phyloP scores from a whole-genome alignment of 768 basidiomycete genomes.

The Dacryopinax spathularia region DNA sequence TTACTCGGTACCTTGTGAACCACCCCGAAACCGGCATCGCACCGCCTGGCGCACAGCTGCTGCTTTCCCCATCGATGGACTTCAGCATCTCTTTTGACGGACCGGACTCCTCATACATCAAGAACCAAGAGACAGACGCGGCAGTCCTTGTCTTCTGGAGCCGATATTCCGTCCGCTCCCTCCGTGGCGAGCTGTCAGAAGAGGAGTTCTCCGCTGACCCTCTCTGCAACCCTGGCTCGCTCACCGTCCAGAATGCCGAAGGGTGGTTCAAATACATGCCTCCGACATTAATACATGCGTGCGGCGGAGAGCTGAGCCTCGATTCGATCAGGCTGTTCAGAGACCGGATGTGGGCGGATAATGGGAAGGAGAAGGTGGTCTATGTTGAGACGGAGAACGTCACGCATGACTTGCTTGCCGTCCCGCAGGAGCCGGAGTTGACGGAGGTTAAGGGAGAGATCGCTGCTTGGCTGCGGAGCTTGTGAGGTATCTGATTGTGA shows the following conservation, averaged over 20 bases:
- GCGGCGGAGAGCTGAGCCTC: slow-evolving; percentile 20
- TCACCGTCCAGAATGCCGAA: neutral
- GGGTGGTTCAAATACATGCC: neutral
- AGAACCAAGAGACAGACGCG: neutral
- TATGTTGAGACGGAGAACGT: slow-evolving; percentile 15
- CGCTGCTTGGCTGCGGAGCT: neutral
- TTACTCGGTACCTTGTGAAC: neutral
- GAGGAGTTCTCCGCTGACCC: neutral
- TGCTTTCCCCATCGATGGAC: neutral
- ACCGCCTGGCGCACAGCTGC: neutral
- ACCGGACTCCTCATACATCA: neutral
- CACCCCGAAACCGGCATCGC: neutral
- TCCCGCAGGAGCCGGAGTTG: slow-evolving; percentile 14
- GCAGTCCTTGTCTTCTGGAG: neutral
- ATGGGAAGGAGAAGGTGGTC: slow-evolving; percentile 13
- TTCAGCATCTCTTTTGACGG: neutral
- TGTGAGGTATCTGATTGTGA: neutral
- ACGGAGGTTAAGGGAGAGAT: neutral
- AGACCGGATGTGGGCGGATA: slow-evolving; percentile 19
- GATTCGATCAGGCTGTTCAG: slow-evolving; percentile 19
- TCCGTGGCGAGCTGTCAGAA: neutral
- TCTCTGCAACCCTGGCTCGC: neutral
- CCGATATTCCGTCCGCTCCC: neutral
- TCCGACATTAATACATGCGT: slow-evolving; percentile 18
- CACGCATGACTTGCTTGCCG: slow-evolving; percentile 9